Percentiles rank a stretch among this genome's conserved stretches.
phyloP scores from a whole-genome alignment of 2,329 filamentous ascomycete species.

The Alternaria sp. region DNA sequence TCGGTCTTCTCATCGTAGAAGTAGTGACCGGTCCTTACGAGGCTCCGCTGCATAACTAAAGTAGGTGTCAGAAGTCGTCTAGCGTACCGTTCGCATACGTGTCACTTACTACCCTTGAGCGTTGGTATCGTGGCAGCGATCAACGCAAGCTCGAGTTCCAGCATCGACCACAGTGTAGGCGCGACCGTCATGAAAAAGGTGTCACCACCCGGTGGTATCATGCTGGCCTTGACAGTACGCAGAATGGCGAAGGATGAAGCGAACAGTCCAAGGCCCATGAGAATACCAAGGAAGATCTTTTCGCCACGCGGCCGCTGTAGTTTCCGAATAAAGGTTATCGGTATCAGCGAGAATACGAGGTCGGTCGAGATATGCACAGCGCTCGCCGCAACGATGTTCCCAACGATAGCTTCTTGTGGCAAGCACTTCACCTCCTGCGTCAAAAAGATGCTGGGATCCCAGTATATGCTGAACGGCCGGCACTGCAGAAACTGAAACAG shows the following conservation, averaged over 20 bases:
- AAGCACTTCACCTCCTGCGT: slow-evolving; percentile 21
- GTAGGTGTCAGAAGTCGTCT: neutral
- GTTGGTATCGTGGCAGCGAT: slow-evolving; percentile 38
- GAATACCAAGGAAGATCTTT: slow-evolving; percentile 27
- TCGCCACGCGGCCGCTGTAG: slow-evolving; percentile 28
- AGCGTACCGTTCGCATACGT: neutral
- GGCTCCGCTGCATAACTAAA: slow-evolving; percentile 19
- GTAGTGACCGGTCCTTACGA: slow-evolving; percentile 18
- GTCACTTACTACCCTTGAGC: slow-evolving; percentile 17
- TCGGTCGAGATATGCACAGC: slow-evolving; percentile 25
- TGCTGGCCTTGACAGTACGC: slow-evolving; percentile 25
- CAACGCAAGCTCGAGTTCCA: slow-evolving; percentile 36
- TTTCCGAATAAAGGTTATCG: slow-evolving; percentile 30
- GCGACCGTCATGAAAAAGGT: slow-evolving; percentile 27
- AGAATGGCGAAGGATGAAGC: slow-evolving; percentile 29
- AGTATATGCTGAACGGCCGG: slow-evolving; percentile 32
- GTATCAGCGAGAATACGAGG: slow-evolving; percentile 28
- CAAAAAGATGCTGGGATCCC: slow-evolving; percentile 27
- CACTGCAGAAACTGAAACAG: slow-evolving; percentile 35
- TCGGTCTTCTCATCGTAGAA: slow-evolving; percentile 28
- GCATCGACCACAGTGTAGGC: slow-evolving; percentile 28
- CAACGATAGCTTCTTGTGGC: slow-evolving; percentile 20
- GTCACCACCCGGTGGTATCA: slow-evolving; percentile 22
- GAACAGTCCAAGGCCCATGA: slow-evolving; percentile 34
- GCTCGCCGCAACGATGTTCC: slow-evolving; percentile 30